Evolutionary conservation across 2,329 filamentous ascomycete species (phyloP), one percentile per base, ranked within the genome.

Genomic region (Claviceps pusilla): DNA sequence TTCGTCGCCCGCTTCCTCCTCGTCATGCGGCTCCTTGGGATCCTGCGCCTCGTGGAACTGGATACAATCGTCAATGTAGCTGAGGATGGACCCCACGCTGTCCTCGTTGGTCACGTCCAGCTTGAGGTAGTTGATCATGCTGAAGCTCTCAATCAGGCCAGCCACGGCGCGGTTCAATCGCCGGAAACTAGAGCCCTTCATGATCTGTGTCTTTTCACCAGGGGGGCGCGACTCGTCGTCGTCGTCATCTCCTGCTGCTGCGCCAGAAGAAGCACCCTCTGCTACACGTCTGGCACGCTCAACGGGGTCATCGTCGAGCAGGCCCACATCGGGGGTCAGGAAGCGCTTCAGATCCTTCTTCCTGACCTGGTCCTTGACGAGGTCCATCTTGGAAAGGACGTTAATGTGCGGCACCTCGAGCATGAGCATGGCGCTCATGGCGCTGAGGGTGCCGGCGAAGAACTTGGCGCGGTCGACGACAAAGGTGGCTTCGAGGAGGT

Each of bases 381-480:
- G 79, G 67, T 98, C 93, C 90, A 97, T 97, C 73, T 98, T 98
- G 66, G 86, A 94, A 54, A 98, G 74, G 57, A 98, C 86, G 67
- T 98, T 98, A 66, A 98, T 82, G 66, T 98, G 93, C 4, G 93
- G 93, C 59, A 97, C 82, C 71, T 97, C 93, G 58, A 98, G 80
- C 89, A 97, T 93, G 64, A 98, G 82, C 93, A 98, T 98, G 59
- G 93, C 90, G 64, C 87, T 94, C 93, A 98, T 97, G 59, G 93
- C 93, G 66, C 87, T 93, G 57, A 98, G 75, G 0, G 93, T 95
- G 12, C 93, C 93, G 0, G 93, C 85, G 70, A 98, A 97, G 76
- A 95, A 98, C 73, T 97, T 98, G 64, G 93, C 87, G 57, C 89
- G 84, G 71, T 98, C 93, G 58, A 96, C 82, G 63, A 97, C 86